Evolutionary conservation across 1,139 yeast species (phyloP).

Genomic region (Nakaseomyces uthaithaninus): DNA sequence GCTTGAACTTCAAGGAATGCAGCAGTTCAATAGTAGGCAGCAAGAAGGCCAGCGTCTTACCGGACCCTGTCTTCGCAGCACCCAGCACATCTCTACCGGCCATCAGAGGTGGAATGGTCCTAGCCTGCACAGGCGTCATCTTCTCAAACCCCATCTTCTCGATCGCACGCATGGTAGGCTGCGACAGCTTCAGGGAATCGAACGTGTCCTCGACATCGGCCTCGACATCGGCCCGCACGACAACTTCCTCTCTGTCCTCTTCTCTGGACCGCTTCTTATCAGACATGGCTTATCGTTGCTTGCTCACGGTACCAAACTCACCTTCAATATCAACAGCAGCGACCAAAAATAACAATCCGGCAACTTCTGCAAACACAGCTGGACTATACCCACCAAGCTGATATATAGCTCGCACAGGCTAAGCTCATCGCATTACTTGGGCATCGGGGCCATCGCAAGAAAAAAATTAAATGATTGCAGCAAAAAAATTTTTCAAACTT

Average conservation of each 20-base stretch:
- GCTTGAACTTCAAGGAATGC: slow-evolving; percentile 81
- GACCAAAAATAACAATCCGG: too few relatives aligned
- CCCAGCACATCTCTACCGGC: slow-evolving; percentile 96
- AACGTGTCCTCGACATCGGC: slow-evolving; percentile 29
- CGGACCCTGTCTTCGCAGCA: slow-evolving; percentile 98
- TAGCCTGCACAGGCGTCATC: slow-evolving; percentile 90
- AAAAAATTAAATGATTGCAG: too few relatives aligned
- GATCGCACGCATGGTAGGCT: slow-evolving; percentile 72
- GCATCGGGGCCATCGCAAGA: too few relatives aligned
- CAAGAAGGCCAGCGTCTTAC: slow-evolving; percentile 90
- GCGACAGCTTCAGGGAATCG: slow-evolving; percentile 61
- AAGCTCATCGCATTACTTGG: too few relatives aligned
- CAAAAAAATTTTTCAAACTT: too few relatives aligned
- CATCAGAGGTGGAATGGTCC: slow-evolving; percentile 87
- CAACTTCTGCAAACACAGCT: too few relatives aligned
- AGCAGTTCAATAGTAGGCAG: slow-evolving; percentile 91
- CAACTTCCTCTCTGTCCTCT: slow-evolving; percentile 3
- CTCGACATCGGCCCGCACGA: slow-evolving; percentile 4
- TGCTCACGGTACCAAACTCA: too few relatives aligned
- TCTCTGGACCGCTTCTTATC: slow-evolving; percentile 6
- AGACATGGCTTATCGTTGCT: neutral
- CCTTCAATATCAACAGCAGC: too few relatives aligned
- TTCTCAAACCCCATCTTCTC: slow-evolving; percentile 77
- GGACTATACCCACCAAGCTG: too few relatives aligned
- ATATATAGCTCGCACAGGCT: too few relatives aligned